Conservation (phyloP, 305 asterid species). For the Fraxinus sp. region DNA sequence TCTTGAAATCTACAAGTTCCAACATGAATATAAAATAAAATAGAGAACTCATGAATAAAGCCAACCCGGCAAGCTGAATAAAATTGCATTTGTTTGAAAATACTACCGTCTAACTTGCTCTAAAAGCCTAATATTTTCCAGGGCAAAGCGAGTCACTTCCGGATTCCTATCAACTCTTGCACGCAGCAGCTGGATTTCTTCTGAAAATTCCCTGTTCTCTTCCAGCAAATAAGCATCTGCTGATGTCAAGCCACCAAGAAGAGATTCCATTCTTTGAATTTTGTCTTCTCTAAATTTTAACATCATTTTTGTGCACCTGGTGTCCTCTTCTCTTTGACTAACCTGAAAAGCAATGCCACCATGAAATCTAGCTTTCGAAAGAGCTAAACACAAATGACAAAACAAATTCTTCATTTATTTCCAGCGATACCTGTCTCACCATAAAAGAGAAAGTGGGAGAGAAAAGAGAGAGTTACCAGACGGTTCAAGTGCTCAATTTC, state of each 20-base stretch:
- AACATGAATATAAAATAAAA: neutral
- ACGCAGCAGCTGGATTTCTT: constrained; percentile 73
- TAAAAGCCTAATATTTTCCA: constrained; percentile 86
- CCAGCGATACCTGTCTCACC: constrained; percentile 3
- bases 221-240: constrained; percentile 66
- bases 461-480: constrained; percentile 47
- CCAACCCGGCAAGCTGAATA: neutral
- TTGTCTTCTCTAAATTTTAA: constrained; percentile 93
- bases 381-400: constrained; percentile 2
- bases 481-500: constrained; percentile 92
- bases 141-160: constrained; percentile 96
- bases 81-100: constrained; percentile 5
- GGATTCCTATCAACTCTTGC: constrained; percentile 81
- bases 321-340: constrained; percentile 94
- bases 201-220: constrained; percentile 70
- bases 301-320: constrained; percentile 93
- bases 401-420: constrained; percentile 4
- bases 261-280: constrained; percentile 93
- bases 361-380: neutral
- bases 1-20: constrained; percentile 68
- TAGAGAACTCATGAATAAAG: neutral
- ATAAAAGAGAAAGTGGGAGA: neutral
- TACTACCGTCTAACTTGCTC: constrained; percentile 77
- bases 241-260: constrained; percentile 61
- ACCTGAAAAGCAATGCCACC: constrained; percentile 50